A percentile compares a stretch with the other conserved stretches of the same genome.
Evolutionary conservation across 2,329 filamentous ascomycete genomes (phyloP).

Genomic region (Fusarium dlaminii): DNA sequence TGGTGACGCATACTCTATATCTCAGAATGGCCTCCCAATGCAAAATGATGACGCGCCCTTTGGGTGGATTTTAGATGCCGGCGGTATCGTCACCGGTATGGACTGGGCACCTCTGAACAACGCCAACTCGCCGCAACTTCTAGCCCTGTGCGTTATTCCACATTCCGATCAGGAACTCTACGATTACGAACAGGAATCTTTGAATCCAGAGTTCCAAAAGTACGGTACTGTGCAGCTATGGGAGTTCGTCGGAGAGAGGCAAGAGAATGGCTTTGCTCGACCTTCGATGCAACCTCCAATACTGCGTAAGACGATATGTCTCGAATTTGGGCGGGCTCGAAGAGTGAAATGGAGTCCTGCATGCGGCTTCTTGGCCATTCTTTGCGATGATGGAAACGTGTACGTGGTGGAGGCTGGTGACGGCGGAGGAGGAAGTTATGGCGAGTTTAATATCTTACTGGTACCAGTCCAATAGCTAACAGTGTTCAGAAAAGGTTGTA

Average conservation of each 20-base stretch:
- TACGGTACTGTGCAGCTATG: constrained; percentile 63
- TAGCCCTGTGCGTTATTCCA: constrained; percentile 63
- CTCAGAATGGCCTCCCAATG: constrained; percentile 45
- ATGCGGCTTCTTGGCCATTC: constrained; percentile 57
- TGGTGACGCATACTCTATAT: constrained; percentile 39
- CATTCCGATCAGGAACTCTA: constrained; percentile 60
- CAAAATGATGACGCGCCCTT: constrained; percentile 40
- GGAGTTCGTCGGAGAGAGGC: constrained; percentile 52
- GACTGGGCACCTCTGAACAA: constrained; percentile 59
- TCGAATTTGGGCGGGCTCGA: constrained; percentile 60
- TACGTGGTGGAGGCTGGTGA: constrained; percentile 57
- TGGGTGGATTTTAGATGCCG: constrained; percentile 65
- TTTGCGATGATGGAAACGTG: constrained; percentile 62
- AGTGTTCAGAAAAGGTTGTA: constrained; percentile 54
- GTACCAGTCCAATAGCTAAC: constrained; percentile 31
- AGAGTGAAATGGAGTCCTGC: constrained; percentile 65
- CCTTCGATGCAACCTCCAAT: constrained; percentile 50
- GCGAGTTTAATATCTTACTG: constrained; percentile 45
- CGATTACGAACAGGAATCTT: constrained; percentile 50
- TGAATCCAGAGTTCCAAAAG: constrained; percentile 51
- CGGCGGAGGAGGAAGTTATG: constrained; percentile 48
- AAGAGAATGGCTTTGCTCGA: constrained; percentile 44
- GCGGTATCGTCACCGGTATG: constrained; percentile 62
- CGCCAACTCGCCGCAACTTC: constrained; percentile 54
- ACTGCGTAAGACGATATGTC: constrained; percentile 57